These are phyloP conservation scores for Acanthamoeba lenticulata DNA, from an alignment of 208 protist genomes.

Conservation along the genomic window DNA sequence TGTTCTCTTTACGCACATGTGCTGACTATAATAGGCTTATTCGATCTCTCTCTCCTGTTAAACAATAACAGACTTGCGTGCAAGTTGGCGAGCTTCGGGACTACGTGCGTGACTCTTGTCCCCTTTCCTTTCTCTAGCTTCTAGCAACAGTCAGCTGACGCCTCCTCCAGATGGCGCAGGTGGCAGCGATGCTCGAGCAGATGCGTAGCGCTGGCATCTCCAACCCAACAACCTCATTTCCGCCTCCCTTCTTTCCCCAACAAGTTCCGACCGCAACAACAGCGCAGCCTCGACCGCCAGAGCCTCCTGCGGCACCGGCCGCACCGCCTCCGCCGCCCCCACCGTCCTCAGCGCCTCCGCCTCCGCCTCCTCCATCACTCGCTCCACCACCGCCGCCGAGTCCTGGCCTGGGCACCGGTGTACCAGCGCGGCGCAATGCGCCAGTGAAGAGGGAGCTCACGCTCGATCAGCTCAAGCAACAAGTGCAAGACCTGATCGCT, in stretches of 20 bases:
- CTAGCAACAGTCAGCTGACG: not conserved
- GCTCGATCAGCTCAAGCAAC: not conserved
- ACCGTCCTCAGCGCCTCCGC: not conserved
- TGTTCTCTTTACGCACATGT: not conserved
- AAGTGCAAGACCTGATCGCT: not conserved
- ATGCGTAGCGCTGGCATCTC: not conserved
- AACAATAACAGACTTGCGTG: too few species aligned
- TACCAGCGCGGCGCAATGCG: not conserved
- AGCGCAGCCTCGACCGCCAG: not conserved
- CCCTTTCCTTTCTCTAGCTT: not conserved
- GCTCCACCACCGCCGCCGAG: not conserved
- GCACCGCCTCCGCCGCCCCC: not conserved
- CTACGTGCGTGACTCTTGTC: not conserved
- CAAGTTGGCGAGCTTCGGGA: slow-evolving; percentile 10
- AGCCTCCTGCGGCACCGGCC: not conserved
- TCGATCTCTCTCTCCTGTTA: not conserved
- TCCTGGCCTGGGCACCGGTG: not conserved
- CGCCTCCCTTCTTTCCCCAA: not conserved
- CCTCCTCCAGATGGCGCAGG: not conserved
- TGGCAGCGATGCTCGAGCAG: slow-evolving; percentile 24
- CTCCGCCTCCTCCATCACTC: not conserved
- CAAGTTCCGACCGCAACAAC: not conserved
- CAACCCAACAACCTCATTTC: not conserved
- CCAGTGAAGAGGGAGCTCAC: slow-evolving; percentile 41
- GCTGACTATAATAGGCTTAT: not conserved